Evolutionary conservation across 495 filamentous ascomycete species (phyloP).

Genomic region (Penicillium odoratum): DNA sequence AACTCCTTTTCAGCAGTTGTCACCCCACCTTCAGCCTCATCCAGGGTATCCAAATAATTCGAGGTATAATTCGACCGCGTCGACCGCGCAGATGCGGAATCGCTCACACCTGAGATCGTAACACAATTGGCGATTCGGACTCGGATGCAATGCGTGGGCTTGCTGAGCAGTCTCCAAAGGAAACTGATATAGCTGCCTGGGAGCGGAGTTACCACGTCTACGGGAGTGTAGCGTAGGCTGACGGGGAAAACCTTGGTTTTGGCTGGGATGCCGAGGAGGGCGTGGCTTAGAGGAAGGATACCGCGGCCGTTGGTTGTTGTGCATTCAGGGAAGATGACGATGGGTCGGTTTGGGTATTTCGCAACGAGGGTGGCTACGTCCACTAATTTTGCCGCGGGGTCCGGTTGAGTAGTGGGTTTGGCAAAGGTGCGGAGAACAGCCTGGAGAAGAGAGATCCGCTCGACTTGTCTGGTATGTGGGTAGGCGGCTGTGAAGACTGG

Average conservation of each 20-base stretch:
- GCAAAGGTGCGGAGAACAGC: constrained; percentile 75
- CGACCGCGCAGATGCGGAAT: constrained; percentile 10
- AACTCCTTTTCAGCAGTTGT: constrained; percentile 60
- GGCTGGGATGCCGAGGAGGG: constrained; percentile 63
- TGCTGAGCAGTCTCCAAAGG: constrained; percentile 81
- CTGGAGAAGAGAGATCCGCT: constrained; percentile 69
- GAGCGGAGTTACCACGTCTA: constrained; percentile 88
- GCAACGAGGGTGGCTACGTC: constrained; percentile 60
- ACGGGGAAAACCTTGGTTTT: constrained; percentile 81
- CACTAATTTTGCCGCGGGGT: constrained; percentile 51
- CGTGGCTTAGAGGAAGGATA: constrained; percentile 80
- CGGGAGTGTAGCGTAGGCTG: constrained; percentile 80
- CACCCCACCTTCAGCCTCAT: constrained; percentile 36
- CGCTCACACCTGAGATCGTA: constrained; percentile 43
- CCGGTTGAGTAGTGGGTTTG: constrained; percentile 49
- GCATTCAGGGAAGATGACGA: constrained; percentile 89
- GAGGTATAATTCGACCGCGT: constrained; percentile 42
- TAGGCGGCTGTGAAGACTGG: constrained; percentile 88
- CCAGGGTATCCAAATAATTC: constrained; percentile 51
- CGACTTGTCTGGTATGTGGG: constrained; percentile 69
- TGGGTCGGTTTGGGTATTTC: constrained; percentile 67
- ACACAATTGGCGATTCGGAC: constrained; percentile 82
- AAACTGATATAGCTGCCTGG: constrained; percentile 68
- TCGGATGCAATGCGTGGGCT: constrained; percentile 83
- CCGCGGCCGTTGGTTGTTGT: constrained; percentile 91